These are phyloP conservation scores for Colletotrichum paranaense DNA, from an alignment of 2,329 filamentous ascomycete species.

Conservation along the genomic window DNA sequence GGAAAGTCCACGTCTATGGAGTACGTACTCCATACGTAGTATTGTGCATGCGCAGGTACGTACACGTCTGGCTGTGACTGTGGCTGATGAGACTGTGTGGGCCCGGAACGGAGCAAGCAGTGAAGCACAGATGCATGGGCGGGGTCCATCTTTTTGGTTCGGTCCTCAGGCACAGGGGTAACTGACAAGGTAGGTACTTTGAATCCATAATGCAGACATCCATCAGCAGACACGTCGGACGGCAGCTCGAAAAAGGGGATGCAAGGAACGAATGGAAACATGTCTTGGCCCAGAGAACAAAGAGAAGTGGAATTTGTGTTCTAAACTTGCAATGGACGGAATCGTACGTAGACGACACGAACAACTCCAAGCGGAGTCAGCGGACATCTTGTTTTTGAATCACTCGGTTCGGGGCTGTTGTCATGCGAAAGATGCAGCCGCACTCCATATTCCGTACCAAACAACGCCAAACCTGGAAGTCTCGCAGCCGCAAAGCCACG, in stretches of 20 bases:
- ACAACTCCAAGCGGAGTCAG: background rate
- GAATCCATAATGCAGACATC: background rate
- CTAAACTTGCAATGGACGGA: background rate
- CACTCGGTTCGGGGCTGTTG: slow-evolving; percentile 6
- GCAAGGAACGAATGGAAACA: background rate
- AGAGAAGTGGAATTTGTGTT: background rate
- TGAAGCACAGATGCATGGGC: background rate
- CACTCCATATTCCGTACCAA: background rate
- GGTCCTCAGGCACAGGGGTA: background rate
- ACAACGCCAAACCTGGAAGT: background rate
- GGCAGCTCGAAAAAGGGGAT: background rate
- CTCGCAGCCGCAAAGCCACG: slow-evolving; percentile 18
- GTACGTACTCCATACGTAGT: too few relatives aligned
- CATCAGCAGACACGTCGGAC: background rate
- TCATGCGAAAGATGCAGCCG: slow-evolving; percentile 18
- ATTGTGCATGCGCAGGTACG: too few relatives aligned
- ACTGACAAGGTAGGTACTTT: background rate
- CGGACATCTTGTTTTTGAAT: background rate
- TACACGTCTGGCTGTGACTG: background rate
- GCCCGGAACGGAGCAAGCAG: slow-evolving; percentile 5
- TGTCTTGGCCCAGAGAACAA: background rate
- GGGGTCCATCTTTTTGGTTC: background rate
- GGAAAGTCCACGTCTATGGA: background rate
- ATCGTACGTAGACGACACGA: background rate
- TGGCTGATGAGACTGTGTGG: slow-evolving; percentile 25